Conservation (phyloP, 495 filamentous ascomycete species). For the Aspergillus sclerotioniger region DNA sequence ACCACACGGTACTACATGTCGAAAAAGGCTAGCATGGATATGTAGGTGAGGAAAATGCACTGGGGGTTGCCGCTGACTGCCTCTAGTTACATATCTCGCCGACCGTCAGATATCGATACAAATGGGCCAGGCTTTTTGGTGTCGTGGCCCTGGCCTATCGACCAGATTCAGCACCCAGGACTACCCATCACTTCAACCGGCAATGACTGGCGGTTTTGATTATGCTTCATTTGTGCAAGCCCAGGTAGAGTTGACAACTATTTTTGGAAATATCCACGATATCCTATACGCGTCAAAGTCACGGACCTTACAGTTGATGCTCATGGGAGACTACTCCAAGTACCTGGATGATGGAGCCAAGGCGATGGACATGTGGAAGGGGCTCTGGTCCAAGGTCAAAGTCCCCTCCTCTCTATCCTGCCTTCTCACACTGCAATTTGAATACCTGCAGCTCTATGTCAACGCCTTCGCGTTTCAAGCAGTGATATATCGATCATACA, state of each 20-base stretch:
- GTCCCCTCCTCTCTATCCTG: slow-evolving; percentile 5
- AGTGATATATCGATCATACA: background rate
- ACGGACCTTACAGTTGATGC: slow-evolving; percentile 11
- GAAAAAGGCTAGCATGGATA: slow-evolving; percentile 16
- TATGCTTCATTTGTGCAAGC: slow-evolving; percentile 15
- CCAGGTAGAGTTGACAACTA: slow-evolving; percentile 13
- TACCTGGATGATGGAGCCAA: slow-evolving; percentile 15
- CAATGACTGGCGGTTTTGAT: background rate
- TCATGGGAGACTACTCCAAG: slow-evolving; percentile 13
- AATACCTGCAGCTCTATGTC: slow-evolving; percentile 12
- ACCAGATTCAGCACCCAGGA: slow-evolving; percentile 12
- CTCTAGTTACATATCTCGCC: slow-evolving; percentile 13
- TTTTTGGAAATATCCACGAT: slow-evolving; percentile 14
- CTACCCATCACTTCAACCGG: slow-evolving; percentile 13
- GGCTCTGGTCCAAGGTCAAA: slow-evolving; percentile 5
- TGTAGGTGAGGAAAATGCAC: slow-evolving; percentile 1
- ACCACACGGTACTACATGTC: background rate
- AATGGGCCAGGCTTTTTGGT: slow-evolving; percentile 22
- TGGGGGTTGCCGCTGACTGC: background rate
- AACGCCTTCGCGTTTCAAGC: slow-evolving; percentile 10
- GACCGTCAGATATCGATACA: slow-evolving; percentile 20
- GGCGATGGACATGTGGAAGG: slow-evolving; percentile 11
- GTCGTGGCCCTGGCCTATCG: slow-evolving; percentile 14
- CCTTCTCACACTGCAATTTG: slow-evolving; percentile 2
- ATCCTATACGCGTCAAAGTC: slow-evolving; percentile 17